phyloP scores from a whole-genome alignment of 2,329 filamentous ascomycete genomes.

The Trichoderma sp. region DNA sequence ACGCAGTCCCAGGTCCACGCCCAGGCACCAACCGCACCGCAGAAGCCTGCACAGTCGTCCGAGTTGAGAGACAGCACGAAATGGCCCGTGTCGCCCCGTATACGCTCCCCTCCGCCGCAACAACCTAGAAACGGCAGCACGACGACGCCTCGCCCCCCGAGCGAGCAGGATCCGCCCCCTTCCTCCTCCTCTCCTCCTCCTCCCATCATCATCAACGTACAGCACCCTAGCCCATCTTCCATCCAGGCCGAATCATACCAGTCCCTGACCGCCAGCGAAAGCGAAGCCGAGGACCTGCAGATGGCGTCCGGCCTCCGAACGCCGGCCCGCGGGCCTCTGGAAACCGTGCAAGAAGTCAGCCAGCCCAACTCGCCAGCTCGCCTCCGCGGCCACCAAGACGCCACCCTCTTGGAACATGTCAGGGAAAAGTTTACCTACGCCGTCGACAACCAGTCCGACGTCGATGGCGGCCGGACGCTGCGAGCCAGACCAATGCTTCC shows the following conservation, averaged over 20 bases:
- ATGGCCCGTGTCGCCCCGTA: constrained; percentile 76
- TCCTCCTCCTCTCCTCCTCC: no score
- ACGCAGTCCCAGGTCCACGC: constrained; percentile 45
- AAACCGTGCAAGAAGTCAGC: constrained; percentile 91
- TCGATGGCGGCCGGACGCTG: constrained; percentile 46
- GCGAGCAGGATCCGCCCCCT: constrained; percentile 49
- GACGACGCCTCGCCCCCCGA: constrained; percentile 47
- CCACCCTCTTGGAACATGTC: constrained; percentile 53
- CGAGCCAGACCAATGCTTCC: constrained; percentile 52
- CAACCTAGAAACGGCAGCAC: constrained; percentile 51
- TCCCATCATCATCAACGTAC: constrained; percentile 50
- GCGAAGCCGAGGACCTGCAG: constrained; percentile 55
- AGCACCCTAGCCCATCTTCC: constrained; percentile 52
- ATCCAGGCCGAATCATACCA: constrained; percentile 45
- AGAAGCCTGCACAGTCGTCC: constrained; percentile 55
- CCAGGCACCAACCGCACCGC: constrained; percentile 61
- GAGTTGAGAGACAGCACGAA: constrained; percentile 62
- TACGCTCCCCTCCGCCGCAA: constrained; percentile 74
- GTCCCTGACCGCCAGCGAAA: constrained; percentile 47
- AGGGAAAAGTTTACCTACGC: constrained; percentile 52
- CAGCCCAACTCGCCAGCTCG: constrained; percentile 69
- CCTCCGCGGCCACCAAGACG: constrained; percentile 43
- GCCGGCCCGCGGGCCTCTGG: constrained; percentile 66
- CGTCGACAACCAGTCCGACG: constrained; percentile 45
- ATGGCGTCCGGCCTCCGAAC: constrained; percentile 58